phyloP scores from a whole-genome alignment of 805 yeast species.

The Myxozyma geophila region DNA sequence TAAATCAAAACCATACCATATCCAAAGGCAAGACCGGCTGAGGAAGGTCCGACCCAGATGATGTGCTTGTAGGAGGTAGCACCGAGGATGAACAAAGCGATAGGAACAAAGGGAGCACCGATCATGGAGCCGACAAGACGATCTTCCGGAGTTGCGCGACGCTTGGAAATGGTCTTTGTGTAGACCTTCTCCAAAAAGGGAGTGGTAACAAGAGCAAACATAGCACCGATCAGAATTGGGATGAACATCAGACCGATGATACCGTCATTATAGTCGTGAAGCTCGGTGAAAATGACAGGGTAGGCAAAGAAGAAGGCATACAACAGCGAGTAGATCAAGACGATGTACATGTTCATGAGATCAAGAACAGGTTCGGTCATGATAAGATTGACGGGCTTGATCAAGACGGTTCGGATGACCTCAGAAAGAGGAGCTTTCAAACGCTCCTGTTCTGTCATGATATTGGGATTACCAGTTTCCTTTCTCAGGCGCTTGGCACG shows the following conservation, averaged over 20 bases:
- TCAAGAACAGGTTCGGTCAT: slow-evolving; percentile 85
- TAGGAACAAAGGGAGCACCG: slow-evolving; percentile 53
- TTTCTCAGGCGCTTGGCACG: slow-evolving; percentile 72
- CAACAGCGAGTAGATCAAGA: slow-evolving; percentile 84
- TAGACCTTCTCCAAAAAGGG: slow-evolving; percentile 72
- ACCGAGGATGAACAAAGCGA: slow-evolving; percentile 62
- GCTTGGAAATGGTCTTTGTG: slow-evolving; percentile 45
- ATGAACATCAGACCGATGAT: slow-evolving; percentile 84
- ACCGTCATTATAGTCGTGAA: slow-evolving; percentile 79
- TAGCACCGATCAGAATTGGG: slow-evolving; percentile 88
- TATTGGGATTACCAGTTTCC: slow-evolving; percentile 80
- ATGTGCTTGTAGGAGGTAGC: slow-evolving; percentile 57
- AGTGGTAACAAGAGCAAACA: slow-evolving; percentile 72
- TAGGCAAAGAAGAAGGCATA: slow-evolving; percentile 95
- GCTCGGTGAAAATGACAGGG: slow-evolving; percentile 81
- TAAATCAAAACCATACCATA: slow-evolving; percentile 60
- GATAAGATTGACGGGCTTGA: slow-evolving; percentile 72
- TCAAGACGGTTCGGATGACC: slow-evolving; percentile 66
- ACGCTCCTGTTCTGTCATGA: slow-evolving; percentile 93
- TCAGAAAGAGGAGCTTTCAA: slow-evolving; percentile 70
- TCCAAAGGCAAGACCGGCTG: slow-evolving; percentile 60
- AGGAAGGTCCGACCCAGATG: slow-evolving; percentile 60
- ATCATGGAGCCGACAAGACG: slow-evolving; percentile 58
- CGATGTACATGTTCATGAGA: slow-evolving; percentile 81
- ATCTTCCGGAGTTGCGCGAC: slow-evolving; percentile 60